Conservation (phyloP, 441 rosid genomes). For the Gossypium lobatum region DNA sequence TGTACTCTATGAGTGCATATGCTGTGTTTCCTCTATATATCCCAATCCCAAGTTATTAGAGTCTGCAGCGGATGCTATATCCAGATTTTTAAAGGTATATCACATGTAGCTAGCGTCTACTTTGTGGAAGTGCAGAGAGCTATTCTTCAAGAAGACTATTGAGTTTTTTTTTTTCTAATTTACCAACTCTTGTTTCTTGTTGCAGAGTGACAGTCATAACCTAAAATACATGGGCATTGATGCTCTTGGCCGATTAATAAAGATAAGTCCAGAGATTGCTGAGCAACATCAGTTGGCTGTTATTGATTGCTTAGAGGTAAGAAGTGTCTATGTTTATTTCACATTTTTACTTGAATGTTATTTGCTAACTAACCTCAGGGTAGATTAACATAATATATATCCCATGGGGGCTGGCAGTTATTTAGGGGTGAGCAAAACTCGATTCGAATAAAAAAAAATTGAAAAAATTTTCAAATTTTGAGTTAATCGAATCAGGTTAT, state of each 20-base stretch:
- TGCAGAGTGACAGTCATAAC: conserved; percentile 96
- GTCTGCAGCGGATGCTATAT: conserved; percentile 78
- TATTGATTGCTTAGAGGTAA: conserved; percentile 97
- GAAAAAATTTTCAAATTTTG: too few species aligned
- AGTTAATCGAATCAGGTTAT: too few species aligned
- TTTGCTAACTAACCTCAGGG: background rate
- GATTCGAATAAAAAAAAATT: too few species aligned
- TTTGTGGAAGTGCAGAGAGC: conserved; percentile 1
- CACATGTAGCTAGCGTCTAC: background rate
- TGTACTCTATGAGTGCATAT: conserved; percentile 75
- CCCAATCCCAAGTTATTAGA: conserved; percentile 81
- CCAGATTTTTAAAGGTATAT: conserved; percentile 84
- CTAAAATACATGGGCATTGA: conserved; percentile 94
- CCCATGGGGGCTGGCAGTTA: background rate
- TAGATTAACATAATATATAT: background rate
- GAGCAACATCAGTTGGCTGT: conserved; percentile 98
- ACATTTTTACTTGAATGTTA: background rate
- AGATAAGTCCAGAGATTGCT: conserved; percentile 81
- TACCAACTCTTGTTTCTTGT: conserved; percentile 17
- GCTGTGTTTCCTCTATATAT: conserved; percentile 80
- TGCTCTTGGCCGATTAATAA: conserved; percentile 85
- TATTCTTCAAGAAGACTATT: background rate
- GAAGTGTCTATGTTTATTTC: conserved; percentile 14
- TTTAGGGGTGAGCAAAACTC: too few species aligned
- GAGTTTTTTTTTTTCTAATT: background rate